These are phyloP conservation scores for Ogataea polymorpha DNA, from an alignment of 805 yeast genomes.

Conservation along the genomic window DNA sequence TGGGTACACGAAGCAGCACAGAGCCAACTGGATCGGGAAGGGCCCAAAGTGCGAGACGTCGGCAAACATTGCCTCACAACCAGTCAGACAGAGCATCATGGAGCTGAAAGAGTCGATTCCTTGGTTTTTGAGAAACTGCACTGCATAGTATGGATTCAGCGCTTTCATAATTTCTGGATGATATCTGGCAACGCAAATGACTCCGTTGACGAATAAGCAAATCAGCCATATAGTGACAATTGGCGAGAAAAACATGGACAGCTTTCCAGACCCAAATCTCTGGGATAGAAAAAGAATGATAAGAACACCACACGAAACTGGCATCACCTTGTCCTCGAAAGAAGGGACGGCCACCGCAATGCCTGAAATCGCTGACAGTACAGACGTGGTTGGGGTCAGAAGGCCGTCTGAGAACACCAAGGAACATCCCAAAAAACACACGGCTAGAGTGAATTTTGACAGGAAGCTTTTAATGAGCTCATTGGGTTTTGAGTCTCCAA, in stretches of 20 bases:
- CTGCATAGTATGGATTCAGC: conserved; percentile 51
- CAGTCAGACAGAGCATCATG: conserved; percentile 55
- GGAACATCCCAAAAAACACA: conserved; percentile 53
- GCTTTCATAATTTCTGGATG: conserved; percentile 45
- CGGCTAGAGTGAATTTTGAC: conserved; percentile 33
- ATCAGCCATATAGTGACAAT: conserved; percentile 50
- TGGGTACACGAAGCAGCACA: conserved; percentile 48
- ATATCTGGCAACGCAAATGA: conserved; percentile 38
- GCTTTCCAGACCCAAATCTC: conserved; percentile 46
- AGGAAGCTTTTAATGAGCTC: conserved; percentile 29
- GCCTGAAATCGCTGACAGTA: conserved; percentile 55
- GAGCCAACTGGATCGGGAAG: conserved; percentile 46
- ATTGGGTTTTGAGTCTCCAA: background rate
- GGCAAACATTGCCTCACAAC: conserved; percentile 64
- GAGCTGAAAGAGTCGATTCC: conserved; percentile 44
- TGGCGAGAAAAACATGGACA: conserved; percentile 53
- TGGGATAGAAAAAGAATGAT: conserved; percentile 45
- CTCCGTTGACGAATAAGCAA: conserved; percentile 43
- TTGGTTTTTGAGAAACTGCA: conserved; percentile 36
- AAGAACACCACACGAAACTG: conserved; percentile 48
- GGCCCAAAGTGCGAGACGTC: conserved; percentile 58
- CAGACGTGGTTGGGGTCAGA: conserved; percentile 62
- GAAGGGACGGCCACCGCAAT: conserved; percentile 50
- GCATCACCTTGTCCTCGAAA: conserved; percentile 39
- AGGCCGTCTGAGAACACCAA: conserved; percentile 59